phyloP scores from a whole-genome alignment of 2,329 filamentous ascomycete genomes.

The Monilinia aucupariae region DNA sequence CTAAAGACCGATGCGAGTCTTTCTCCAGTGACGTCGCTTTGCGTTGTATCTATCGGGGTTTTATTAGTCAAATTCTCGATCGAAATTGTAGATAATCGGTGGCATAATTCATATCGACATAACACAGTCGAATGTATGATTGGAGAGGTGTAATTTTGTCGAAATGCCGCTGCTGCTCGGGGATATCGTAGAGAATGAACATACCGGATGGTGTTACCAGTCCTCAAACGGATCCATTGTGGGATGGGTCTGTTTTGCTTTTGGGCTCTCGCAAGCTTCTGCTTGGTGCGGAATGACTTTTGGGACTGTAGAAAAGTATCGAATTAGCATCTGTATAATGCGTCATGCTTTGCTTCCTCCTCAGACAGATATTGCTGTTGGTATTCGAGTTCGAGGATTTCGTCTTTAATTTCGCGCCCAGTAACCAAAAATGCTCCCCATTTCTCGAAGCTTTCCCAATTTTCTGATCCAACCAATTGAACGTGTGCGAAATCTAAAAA shows the following conservation, averaged over 20 bases:
- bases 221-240: constrained; percentile 98
- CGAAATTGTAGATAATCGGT: background rate
- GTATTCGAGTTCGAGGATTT: constrained; percentile 3
- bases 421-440: background rate
- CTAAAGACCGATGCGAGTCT: constrained; percentile 99
- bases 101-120: background rate
- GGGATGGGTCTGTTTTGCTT: constrained; percentile 99
- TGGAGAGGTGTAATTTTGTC: background rate
- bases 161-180: background rate
- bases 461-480: background rate
- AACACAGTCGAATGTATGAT: background rate
- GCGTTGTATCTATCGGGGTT: constrained; percentile 81
- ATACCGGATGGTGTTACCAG: constrained; percentile 98
- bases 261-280: constrained; percentile 99
- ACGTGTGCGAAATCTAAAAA: background rate
- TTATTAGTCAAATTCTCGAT: constrained; percentile 14
- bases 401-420: background rate
- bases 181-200: constrained; percentile 11
- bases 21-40: constrained; percentile 99
- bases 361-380: background rate
- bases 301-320: constrained; percentile 65
- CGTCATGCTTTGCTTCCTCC: constrained; percentile 14
- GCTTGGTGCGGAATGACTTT: constrained; percentile 99
- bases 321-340: constrained; percentile 22
- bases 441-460: background rate